phyloP scores from a whole-genome alignment of 345 rosid species.

The Crucihimalaya himalaica region DNA sequence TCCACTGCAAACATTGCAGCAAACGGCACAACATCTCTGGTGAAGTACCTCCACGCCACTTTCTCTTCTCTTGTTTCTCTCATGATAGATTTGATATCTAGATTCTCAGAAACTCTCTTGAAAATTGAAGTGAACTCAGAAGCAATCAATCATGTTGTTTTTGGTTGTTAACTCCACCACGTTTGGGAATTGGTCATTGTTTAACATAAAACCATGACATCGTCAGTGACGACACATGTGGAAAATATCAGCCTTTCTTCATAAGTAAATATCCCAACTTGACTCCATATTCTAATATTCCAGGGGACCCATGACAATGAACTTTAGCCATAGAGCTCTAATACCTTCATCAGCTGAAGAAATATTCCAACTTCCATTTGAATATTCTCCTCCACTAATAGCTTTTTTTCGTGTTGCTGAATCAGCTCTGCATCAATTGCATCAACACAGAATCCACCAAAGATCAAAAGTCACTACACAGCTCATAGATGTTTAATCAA shows the following conservation, averaged over 20 bases:
- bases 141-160: not conserved
- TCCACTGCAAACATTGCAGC: conserved; percentile 41
- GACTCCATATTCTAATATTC: not conserved
- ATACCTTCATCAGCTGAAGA: not conserved
- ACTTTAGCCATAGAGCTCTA: not conserved
- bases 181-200: not conserved
- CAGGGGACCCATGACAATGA: conserved; percentile 19
- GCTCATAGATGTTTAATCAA: not conserved
- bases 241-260: not conserved
- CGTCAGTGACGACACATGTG: not conserved
- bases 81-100: not conserved
- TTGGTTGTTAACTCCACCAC: not conserved
- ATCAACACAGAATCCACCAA: not conserved
- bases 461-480: not conserved
- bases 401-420: not conserved
- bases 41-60: not conserved
- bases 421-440: not conserved
- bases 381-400: not conserved
- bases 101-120: not conserved
- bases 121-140: not conserved
- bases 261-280: conserved; percentile 1
- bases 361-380: not conserved
- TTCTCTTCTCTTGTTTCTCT: conserved; percentile 9
- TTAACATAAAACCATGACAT: not conserved
- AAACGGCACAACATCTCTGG: conserved; percentile 35